A percentile compares a stretch with the other conserved stretches of the same genome.
These are phyloP conservation scores for Medicago ruthenica DNA, from an alignment of 306 rosid genomes.

Conservation along the genomic window DNA sequence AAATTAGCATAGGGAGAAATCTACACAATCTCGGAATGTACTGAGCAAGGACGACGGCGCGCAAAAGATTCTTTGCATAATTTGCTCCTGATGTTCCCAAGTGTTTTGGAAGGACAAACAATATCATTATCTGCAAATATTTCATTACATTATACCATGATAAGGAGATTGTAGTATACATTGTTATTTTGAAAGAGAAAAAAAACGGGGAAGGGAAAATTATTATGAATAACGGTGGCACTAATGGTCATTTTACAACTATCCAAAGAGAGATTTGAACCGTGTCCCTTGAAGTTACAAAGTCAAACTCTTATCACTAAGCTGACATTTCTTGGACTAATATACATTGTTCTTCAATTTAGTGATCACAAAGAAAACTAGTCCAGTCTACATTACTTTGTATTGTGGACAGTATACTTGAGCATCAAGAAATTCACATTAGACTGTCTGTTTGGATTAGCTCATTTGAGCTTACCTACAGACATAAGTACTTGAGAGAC, in stretches of 20 bases:
- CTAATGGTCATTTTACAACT: no score
- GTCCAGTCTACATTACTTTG: background rate
- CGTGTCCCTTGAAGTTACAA: no score
- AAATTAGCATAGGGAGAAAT: constrained; percentile 68
- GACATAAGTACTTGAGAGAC: background rate
- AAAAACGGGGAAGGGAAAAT: no score
- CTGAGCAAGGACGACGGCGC: constrained; percentile 63
- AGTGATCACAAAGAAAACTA: background rate
- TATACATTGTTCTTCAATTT: background rate
- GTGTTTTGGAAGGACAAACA: constrained; percentile 53
- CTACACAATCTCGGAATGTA: constrained; percentile 77
- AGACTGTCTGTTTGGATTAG: background rate
- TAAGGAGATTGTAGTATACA: no score
- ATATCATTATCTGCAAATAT: constrained; percentile 70
- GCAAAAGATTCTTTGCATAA: constrained; percentile 68
- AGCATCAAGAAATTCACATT: constrained; percentile 4
- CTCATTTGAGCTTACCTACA: background rate
- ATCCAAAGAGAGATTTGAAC: no score
- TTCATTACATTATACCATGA: background rate
- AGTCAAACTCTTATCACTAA: no score
- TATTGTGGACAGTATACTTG: background rate
- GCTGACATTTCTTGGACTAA: no score
- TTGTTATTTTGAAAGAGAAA: no score
- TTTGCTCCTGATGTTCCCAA: constrained; percentile 74
- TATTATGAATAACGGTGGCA: no score